Conservation (phyloP, 306 rosid species). For the Quercus mongolica region DNA sequence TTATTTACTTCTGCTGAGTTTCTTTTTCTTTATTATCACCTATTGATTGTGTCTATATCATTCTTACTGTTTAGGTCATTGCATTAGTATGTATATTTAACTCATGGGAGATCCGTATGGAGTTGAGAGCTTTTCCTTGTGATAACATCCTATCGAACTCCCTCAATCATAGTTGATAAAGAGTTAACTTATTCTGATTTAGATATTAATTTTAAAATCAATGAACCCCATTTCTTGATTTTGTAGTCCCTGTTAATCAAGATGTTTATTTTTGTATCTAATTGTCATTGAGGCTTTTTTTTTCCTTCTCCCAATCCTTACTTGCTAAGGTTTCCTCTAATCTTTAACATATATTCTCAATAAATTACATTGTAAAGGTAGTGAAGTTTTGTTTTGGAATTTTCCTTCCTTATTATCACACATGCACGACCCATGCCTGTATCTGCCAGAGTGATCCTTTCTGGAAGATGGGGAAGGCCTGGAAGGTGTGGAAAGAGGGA, state of each 20-base stretch:
- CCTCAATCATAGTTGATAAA: too few relatives aligned
- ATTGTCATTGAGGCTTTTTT: too few relatives aligned
- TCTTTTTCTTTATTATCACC: background rate
- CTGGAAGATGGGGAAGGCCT: background rate
- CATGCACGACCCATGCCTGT: too few relatives aligned
- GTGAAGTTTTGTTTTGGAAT: too few relatives aligned
- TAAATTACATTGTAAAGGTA: too few relatives aligned
- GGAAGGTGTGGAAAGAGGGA: background rate
- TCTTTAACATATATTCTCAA: too few relatives aligned
- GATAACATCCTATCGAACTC: background rate
- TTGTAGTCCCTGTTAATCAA: background rate
- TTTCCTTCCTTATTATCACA: too few relatives aligned
- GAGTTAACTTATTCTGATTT: too few relatives aligned
- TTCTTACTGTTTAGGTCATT: background rate
- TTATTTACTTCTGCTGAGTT: slow-evolving; percentile 2
- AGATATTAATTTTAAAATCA: too few relatives aligned
- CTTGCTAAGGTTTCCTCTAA: too few relatives aligned
- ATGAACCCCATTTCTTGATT: background rate
- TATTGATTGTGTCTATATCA: background rate
- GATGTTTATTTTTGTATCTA: background rate
- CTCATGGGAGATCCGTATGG: background rate
- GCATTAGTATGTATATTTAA: background rate
- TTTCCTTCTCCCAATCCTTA: too few relatives aligned
- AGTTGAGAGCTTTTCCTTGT: background rate
- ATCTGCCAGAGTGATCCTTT: too few relatives aligned